phyloP scores from a whole-genome alignment of 345 rosid species.

The Raphanus raphanistrum region DNA sequence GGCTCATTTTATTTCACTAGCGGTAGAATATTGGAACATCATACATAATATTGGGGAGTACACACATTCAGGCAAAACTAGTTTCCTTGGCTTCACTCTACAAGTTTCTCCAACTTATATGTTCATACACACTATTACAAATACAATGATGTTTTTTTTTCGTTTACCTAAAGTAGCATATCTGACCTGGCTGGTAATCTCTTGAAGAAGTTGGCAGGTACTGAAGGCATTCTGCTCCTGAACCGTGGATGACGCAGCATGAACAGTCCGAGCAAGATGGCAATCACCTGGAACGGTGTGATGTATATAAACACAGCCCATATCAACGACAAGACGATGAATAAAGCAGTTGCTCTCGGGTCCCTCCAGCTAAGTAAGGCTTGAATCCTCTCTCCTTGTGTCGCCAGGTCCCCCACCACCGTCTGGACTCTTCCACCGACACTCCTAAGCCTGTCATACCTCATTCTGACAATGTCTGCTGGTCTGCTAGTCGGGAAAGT shows the following conservation, averaged over 20 bases:
- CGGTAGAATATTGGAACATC: constrained; percentile 16
- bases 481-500: constrained; percentile 62
- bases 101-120: constrained; percentile 25
- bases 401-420: constrained; percentile 82
- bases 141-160: constrained; percentile 1
- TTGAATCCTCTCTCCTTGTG: constrained; percentile 85
- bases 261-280: constrained; percentile 65
- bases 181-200: constrained; percentile 92
- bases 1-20: constrained; percentile 21
- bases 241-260: constrained; percentile 92
- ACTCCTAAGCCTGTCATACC: constrained; percentile 83
- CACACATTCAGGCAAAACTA: constrained; percentile 27
- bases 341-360: constrained; percentile 83
- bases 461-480: constrained; percentile 60
- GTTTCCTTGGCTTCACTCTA: constrained; percentile 30
- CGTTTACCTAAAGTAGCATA: constrained; percentile 56
- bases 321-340: constrained; percentile 69
- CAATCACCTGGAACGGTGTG: constrained; percentile 87
- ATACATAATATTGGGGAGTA: not conserved
- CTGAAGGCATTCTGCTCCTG: constrained; percentile 82
- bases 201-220: constrained; percentile 93
- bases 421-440: constrained; percentile 88
- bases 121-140: constrained; percentile 27
- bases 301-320: constrained; percentile 77
- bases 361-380: constrained; percentile 96